phyloP scores from a whole-genome alignment of 2,329 filamentous ascomycete species.

The Aureobasidium pullulans region DNA sequence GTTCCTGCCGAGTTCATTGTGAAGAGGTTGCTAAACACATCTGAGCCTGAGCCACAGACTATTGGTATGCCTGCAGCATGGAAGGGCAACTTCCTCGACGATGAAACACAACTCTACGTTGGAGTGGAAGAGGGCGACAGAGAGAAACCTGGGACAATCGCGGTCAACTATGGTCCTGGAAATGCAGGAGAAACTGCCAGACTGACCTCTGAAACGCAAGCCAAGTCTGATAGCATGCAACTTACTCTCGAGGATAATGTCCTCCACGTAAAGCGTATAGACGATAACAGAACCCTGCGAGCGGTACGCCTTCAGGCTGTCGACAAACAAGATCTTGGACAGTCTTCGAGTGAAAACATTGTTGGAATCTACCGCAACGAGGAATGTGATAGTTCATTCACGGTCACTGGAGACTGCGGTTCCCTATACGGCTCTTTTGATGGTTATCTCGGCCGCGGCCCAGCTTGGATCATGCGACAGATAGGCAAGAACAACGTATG shows the following conservation, averaged over 20 bases:
- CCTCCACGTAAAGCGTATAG: slow-evolving; percentile 22
- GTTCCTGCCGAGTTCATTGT: slow-evolving; percentile 27
- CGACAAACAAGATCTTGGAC: slow-evolving; percentile 10
- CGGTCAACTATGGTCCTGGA: slow-evolving; percentile 25
- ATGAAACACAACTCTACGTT: slow-evolving; percentile 29
- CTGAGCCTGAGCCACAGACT: slow-evolving; percentile 16
- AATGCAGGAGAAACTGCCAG: slow-evolving; percentile 21
- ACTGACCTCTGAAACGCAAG: slow-evolving; percentile 18
- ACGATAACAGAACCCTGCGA: slow-evolving; percentile 26
- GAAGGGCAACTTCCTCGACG: slow-evolving; percentile 34
- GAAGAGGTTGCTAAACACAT: slow-evolving; percentile 24
- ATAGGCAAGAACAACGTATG: slow-evolving; percentile 34
- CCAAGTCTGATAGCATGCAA: slow-evolving; percentile 21
- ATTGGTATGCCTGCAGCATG: slow-evolving; percentile 22
- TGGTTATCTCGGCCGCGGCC: slow-evolving; percentile 36
- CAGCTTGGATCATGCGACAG: slow-evolving; percentile 31
- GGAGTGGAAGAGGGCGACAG: slow-evolving; percentile 21
- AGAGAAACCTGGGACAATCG: slow-evolving; percentile 22
- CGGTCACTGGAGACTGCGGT: slow-evolving; percentile 28
- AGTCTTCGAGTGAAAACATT: slow-evolving; percentile 3
- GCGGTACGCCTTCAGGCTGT: slow-evolving; percentile 21
- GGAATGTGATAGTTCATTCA: slow-evolving; percentile 33
- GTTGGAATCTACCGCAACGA: slow-evolving; percentile 30
- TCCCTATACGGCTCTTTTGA: slow-evolving; percentile 38
- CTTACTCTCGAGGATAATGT: slow-evolving; percentile 27